These are phyloP conservation scores for Fusarium caatingaense DNA, from an alignment of 2,329 filamentous ascomycete genomes.

Conservation along the genomic window DNA sequence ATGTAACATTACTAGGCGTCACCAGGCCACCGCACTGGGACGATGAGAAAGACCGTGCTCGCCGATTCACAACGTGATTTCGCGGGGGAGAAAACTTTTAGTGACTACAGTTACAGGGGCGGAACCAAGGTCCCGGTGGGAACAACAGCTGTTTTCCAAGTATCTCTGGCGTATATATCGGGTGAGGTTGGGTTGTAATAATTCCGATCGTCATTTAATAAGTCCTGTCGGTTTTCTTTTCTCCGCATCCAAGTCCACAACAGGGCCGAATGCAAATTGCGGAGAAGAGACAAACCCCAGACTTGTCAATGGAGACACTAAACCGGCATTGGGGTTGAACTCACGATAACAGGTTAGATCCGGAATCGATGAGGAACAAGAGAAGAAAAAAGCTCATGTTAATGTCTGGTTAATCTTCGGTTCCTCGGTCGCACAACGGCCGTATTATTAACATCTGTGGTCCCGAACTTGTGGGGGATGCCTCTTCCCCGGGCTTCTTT, in stretches of 20 bases:
- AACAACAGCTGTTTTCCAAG: constrained; percentile 13
- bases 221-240: constrained; percentile 7
- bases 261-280: constrained; percentile 34
- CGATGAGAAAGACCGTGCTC: constrained; percentile 1
- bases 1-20: constrained; percentile 14
- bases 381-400: not conserved
- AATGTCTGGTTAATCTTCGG: constrained; percentile 32
- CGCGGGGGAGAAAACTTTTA: constrained; percentile 1
- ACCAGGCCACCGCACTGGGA: constrained; percentile 27
- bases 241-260: constrained; percentile 28
- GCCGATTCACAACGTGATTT: constrained; percentile 4
- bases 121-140: constrained; percentile 2
- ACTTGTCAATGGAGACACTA: constrained; percentile 9
- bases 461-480: not conserved
- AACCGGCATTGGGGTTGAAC: constrained; percentile 1
- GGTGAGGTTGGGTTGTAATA: not conserved
- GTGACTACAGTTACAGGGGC: constrained; percentile 1
- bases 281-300: constrained; percentile 23
- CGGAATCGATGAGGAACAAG: not conserved
- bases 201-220: not conserved
- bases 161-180: not conserved
- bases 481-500: constrained; percentile 8
- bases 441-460: constrained; percentile 35
- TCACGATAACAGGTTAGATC: not conserved
- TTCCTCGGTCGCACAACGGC: constrained; percentile 39